A percentile compares a stretch with the other conserved stretches of the same genome.
Conservation (phyloP, 768 basidiomycete species). For the Mycena epipterygia region DNA sequence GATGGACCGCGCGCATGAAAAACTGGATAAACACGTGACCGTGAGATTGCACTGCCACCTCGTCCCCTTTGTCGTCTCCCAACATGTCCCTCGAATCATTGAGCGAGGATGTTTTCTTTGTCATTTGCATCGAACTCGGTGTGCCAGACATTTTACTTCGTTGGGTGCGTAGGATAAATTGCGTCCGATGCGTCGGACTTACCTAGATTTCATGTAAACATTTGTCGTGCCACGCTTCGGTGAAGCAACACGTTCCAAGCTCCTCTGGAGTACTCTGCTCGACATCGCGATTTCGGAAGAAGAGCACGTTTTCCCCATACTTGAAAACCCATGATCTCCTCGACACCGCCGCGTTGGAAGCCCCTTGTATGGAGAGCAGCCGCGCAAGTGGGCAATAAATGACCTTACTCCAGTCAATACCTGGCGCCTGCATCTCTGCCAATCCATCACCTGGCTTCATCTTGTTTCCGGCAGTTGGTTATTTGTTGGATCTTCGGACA, state of each 20-base stretch:
- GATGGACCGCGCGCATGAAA: too few relatives aligned
- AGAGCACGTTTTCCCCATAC: not conserved
- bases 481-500: conserved; percentile 31
- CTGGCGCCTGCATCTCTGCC: not conserved
- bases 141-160: not conserved
- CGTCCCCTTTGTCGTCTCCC: not conserved
- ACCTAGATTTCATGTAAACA: not conserved
- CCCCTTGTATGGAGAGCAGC: not conserved
- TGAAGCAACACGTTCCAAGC: not conserved
- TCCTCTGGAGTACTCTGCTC: not conserved
- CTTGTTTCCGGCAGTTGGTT: conserved; percentile 23
- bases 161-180: not conserved
- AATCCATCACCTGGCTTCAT: conserved; percentile 34
- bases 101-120: not conserved
- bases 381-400: not conserved
- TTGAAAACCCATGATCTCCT: not conserved
- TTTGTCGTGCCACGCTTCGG: not conserved
- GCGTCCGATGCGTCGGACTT: not conserved
- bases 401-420: not conserved
- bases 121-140: not conserved
- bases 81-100: not conserved
- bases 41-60: not conserved
- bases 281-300: not conserved
- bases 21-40: not conserved
- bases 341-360: not conserved